Evolutionary conservation across 352 stramenopile species (phyloP).

Genomic region (Phytophthora pseudosyringae): DNA sequence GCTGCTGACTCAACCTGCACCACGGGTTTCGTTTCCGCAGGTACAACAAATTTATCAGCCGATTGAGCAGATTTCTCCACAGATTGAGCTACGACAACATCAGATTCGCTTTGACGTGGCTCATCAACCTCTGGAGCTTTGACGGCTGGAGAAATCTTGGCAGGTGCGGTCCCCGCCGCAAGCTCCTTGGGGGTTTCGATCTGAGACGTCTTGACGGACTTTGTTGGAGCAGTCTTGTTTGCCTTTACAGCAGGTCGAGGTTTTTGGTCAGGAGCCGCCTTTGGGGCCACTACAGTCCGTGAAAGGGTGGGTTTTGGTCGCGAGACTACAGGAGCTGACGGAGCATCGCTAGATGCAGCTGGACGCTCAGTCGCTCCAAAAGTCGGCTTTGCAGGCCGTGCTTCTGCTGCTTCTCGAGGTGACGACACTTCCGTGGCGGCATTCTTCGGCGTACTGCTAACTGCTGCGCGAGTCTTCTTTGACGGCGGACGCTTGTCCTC

Average conservation of each 20-base stretch:
- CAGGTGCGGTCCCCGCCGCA: neutral
- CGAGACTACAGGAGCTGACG: conserved; percentile 4
- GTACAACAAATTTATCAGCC: neutral
- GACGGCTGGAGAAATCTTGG: neutral
- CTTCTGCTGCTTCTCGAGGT: conserved; percentile 16
- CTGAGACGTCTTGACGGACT: conserved; percentile 3
- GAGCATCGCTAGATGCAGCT: conserved; percentile 1
- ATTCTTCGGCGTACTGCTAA: conserved; percentile 23
- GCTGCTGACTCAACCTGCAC: conserved; percentile 3
- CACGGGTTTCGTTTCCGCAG: neutral
- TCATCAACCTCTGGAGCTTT: neutral
- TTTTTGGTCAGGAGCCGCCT: conserved; percentile 10
- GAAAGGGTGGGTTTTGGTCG: conserved; percentile 22
- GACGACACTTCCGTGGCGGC: conserved; percentile 10
- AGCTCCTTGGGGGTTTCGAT: neutral
- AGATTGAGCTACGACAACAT: neutral
- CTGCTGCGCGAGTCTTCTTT: conserved; percentile 19
- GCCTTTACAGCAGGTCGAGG: conserved; percentile 21
- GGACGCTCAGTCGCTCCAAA: conserved; percentile 15
- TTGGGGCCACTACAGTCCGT: conserved; percentile 11
- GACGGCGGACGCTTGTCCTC: conserved; percentile 17
- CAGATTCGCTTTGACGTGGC: neutral
- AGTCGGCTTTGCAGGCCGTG: conserved; percentile 21
- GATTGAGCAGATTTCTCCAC: neutral
- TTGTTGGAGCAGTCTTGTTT: conserved; percentile 7